phyloP scores from a whole-genome alignment of 73 alveolate genomes.

The Paramecium caudatum region DNA sequence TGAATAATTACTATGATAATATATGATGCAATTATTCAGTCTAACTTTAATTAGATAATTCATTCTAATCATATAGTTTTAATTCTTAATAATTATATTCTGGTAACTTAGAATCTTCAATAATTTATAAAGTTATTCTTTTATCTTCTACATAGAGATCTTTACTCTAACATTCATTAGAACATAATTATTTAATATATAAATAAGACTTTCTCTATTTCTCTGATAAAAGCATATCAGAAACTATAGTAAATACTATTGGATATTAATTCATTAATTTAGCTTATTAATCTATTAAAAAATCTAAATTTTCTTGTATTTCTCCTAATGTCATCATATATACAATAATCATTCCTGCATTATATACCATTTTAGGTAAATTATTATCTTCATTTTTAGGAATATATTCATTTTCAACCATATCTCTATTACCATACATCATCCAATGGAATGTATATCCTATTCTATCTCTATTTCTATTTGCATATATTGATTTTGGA shows the following conservation, averaged over 20 bases:
- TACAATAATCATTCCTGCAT: slow-evolving; percentile 51
- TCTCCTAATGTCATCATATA: slow-evolving; percentile 63
- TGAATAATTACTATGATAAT: not conserved
- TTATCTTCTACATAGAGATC: not conserved
- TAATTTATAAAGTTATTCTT: not conserved
- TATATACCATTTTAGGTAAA: slow-evolving; percentile 23
- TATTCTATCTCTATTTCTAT: not conserved
- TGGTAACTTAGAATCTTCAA: not conserved
- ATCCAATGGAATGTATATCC: slow-evolving; percentile 8
- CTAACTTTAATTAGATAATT: not conserved
- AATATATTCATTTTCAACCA: not conserved
- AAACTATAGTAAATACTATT: slow-evolving; percentile 23
- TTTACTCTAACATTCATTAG: not conserved
- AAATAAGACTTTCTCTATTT: not conserved
- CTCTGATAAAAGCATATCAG: slow-evolving; percentile 49
- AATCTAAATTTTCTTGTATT: not conserved
- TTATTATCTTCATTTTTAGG: not conserved
- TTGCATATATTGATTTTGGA: slow-evolving; percentile 4
- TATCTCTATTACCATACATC: slow-evolving; percentile 40
- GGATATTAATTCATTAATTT: slow-evolving; percentile 50
- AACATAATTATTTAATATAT: slow-evolving; percentile 32
- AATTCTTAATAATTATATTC: slow-evolving; percentile 23
- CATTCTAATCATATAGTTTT: slow-evolving; percentile 51
- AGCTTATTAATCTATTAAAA: not conserved
- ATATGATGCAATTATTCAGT: not conserved